Evolutionary conservation across 768 basidiomycete genomes (phyloP).

Genomic region (Trametes cubensis): DNA sequence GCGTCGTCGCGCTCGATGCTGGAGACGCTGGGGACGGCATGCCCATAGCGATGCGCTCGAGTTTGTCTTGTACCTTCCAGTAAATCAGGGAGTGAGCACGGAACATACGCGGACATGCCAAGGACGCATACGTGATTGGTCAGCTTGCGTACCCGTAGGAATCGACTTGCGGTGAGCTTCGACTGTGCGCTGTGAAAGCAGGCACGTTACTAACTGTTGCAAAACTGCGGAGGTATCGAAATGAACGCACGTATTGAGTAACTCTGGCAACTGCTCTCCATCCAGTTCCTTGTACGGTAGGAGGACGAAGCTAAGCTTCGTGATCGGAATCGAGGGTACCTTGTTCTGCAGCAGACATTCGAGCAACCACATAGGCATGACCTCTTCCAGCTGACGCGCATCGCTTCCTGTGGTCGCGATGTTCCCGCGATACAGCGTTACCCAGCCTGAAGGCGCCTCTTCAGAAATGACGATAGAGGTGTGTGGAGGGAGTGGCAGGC

Average conservation of each 20-base stretch:
- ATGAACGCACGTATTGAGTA: conserved; percentile 78
- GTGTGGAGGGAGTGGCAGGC: conserved; percentile 56
- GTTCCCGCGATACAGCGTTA: conserved; percentile 73
- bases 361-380: conserved; percentile 85
- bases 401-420: conserved; percentile 62
- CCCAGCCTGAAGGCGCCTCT: conserved; percentile 75
- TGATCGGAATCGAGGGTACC: conserved; percentile 49
- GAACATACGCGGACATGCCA: neutral
- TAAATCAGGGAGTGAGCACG: neutral
- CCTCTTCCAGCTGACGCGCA: conserved; percentile 62
- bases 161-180: conserved; percentile 86
- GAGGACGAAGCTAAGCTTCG: conserved; percentile 89
- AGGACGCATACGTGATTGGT: conserved; percentile 66
- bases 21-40: conserved; percentile 31
- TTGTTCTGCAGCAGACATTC: conserved; percentile 82
- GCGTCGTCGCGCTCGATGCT: conserved; percentile 33
- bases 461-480: conserved; percentile 80
- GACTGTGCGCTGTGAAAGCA: conserved; percentile 60
- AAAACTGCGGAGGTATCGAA: neutral
- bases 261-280: conserved; percentile 68
- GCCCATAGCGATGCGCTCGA: conserved; percentile 54
- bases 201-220: neutral
- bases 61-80: conserved; percentile 78
- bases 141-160: conserved; percentile 84
- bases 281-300: conserved; percentile 72